phyloP scores from a whole-genome alignment of 148 eudicot genomes.

The Polygonum maritimum region DNA sequence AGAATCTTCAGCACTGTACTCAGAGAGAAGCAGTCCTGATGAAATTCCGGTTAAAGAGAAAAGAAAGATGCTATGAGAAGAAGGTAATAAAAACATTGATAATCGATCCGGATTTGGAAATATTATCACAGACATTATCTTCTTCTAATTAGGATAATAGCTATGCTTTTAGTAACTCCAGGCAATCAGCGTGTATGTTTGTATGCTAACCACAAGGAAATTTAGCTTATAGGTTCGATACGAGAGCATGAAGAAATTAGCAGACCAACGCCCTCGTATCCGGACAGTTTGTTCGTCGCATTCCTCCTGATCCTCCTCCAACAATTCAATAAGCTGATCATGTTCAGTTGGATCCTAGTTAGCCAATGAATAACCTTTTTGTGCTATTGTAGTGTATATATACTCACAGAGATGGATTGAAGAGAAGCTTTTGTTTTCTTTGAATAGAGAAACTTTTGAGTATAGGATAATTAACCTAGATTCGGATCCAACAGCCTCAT shows the following conservation, averaged over 20 bases:
- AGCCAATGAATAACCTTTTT: not conserved
- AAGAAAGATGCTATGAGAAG: conserved; percentile 91
- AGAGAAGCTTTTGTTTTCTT: not conserved
- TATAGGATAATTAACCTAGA: not conserved
- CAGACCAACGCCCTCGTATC: too few species aligned
- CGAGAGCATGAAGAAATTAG: too few species aligned
- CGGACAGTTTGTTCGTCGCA: too few species aligned
- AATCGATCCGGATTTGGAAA: too few species aligned
- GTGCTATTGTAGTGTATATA: not conserved
- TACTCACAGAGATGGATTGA: not conserved
- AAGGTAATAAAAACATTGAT: conserved; percentile 38
- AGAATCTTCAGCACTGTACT: conserved; percentile 20
- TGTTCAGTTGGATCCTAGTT: conserved; percentile 15
- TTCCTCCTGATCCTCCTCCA: too few species aligned
- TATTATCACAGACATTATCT: too few species aligned
- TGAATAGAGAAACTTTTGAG: not conserved
- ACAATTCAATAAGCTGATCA: conserved; percentile 13
- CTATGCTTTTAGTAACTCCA: not conserved
- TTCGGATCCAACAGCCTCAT: not conserved
- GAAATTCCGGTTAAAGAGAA: conserved; percentile 81
- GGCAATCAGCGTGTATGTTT: not conserved
- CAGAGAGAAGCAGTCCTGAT: conserved; percentile 70
- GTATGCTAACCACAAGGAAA: not conserved
- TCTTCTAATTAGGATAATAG: too few species aligned
- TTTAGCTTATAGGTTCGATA: too few species aligned